Percentiles rank a stretch among this genome's conserved stretches.
Evolutionary conservation across 768 basidiomycete genomes (phyloP).

Genomic region (Asterophora parasitica): DNA sequence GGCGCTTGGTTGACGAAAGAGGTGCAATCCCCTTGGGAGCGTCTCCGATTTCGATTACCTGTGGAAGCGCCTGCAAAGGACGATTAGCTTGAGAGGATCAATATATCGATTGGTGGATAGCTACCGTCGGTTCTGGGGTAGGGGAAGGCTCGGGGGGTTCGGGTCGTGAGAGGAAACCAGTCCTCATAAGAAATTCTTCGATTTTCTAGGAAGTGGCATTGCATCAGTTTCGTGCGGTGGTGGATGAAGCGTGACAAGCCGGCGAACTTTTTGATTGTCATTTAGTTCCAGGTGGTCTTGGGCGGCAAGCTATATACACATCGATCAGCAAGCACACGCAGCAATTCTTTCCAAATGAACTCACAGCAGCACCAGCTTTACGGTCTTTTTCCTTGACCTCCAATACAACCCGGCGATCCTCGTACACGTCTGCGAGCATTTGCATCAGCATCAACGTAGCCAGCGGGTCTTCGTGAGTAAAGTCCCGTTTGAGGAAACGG

Average conservation of each 20-base stretch:
- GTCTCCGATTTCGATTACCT: not conserved
- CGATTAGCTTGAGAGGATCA: not conserved
- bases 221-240: not conserved
- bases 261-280: conserved; percentile 13
- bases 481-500: not conserved
- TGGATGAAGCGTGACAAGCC: too few species aligned
- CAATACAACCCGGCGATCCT: conserved; percentile 15
- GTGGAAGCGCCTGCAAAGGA: not conserved
- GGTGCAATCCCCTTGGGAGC: not conserved
- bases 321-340: not conserved
- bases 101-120: not conserved
- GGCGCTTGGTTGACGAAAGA: not conserved
- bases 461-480: conserved; percentile 5
- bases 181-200: conserved; percentile 9
- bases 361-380: conserved; percentile 9
- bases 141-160: not conserved
- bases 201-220: conserved; percentile 7
- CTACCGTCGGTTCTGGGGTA: not conserved
- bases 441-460: conserved; percentile 14
- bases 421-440: conserved; percentile 18
- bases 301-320: conserved; percentile 9
- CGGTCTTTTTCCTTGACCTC: conserved; percentile 5
- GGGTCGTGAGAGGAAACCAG: conserved; percentile 10
- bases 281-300: conserved; percentile 8
- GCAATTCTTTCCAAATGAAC: not conserved